Evolutionary conservation across 2,329 filamentous ascomycete genomes (phyloP).

Genomic region (Didymellaceae sp.): DNA sequence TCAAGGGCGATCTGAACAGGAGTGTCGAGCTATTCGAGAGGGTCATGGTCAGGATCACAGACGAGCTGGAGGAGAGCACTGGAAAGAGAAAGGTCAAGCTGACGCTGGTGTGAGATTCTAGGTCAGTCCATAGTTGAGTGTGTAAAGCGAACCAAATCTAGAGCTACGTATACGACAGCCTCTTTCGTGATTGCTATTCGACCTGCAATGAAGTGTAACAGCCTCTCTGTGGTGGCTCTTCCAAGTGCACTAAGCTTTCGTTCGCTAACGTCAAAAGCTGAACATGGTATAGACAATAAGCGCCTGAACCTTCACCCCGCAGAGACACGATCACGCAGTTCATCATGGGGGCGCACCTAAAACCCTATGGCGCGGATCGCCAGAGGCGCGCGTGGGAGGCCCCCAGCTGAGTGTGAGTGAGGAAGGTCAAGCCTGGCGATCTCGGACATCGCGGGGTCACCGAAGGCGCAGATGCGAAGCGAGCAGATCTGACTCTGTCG

Average conservation of each 20-base stretch:
- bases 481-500: background rate
- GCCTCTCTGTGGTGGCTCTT: background rate
- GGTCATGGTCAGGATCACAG: slow-evolving; percentile 85
- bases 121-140: background rate
- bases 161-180: background rate
- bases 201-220: background rate
- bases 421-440: background rate
- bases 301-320: background rate
- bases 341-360: background rate
- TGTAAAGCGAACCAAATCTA: background rate
- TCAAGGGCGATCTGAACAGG: slow-evolving; percentile 62
- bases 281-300: background rate
- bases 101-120: slow-evolving; percentile 53
- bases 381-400: background rate
- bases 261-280: background rate
- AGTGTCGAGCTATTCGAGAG: slow-evolving; percentile 88
- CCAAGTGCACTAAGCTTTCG: background rate
- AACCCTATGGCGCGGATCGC: background rate
- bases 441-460: background rate
- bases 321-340: slow-evolving; percentile 4
- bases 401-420: background rate
- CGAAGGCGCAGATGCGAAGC: slow-evolving; percentile 2
- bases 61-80: slow-evolving; percentile 93
- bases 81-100: slow-evolving; percentile 91
- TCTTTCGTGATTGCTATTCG: background rate